Evolutionary conservation across 176 grass and related monocot genomes (phyloP).

Genomic region (Cenchrus americanus): DNA sequence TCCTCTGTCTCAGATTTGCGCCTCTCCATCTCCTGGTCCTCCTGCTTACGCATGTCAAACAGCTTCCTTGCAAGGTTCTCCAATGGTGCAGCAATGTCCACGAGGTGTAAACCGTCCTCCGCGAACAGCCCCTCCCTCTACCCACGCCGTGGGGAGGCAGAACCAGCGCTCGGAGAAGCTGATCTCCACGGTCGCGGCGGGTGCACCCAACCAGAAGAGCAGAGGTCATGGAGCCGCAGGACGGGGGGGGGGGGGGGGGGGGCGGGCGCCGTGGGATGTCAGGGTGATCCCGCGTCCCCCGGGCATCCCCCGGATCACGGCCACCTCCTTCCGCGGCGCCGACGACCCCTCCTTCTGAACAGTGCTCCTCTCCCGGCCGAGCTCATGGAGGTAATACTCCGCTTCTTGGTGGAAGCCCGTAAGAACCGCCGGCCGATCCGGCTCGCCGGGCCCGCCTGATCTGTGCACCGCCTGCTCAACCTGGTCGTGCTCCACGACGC

Average conservation of each 20-base stretch:
- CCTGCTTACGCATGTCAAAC: background rate
- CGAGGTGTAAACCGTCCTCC: background rate
- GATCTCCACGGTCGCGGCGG: background rate
- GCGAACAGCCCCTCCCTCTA: conserved; percentile 15
- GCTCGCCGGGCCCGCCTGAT: background rate
- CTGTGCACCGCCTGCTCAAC: background rate
- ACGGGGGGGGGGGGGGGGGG: no score
- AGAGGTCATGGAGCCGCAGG: conserved; percentile 11
- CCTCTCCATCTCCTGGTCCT: background rate
- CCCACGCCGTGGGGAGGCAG: background rate
- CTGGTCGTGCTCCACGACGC: background rate
- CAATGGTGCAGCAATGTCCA: background rate
- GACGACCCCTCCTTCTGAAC: background rate
- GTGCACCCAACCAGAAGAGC: background rate
- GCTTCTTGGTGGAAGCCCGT: background rate
- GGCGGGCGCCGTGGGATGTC: background rate
- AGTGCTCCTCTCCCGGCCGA: background rate
- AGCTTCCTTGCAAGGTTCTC: background rate
- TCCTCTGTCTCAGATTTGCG: background rate
- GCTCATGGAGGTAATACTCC: background rate
- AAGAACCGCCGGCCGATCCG: background rate
- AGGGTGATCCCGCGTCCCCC: background rate
- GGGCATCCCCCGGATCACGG: conserved; percentile 12
- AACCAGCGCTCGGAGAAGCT: conserved; percentile 2
- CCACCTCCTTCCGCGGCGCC: background rate